phyloP scores from a whole-genome alignment of 768 basidiomycete genomes.

The Pisolithus microcarpus region DNA sequence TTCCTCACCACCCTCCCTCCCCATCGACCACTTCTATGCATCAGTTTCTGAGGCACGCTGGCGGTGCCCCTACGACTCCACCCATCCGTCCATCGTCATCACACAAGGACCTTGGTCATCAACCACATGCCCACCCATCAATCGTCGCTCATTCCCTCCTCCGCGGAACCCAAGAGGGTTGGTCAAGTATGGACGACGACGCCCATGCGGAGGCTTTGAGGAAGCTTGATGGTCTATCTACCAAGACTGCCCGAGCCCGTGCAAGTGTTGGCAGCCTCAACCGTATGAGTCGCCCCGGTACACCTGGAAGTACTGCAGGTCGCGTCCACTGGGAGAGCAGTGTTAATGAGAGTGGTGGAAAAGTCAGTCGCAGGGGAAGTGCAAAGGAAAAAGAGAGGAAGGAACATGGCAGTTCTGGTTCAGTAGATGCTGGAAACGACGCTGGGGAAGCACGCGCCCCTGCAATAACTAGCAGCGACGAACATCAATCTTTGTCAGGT shows the following conservation, averaged over 20 bases:
- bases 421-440: constrained; percentile 31
- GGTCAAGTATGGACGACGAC: constrained; percentile 82
- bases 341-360: constrained; percentile 29
- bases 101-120: constrained; percentile 35
- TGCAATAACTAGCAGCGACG: constrained; percentile 50
- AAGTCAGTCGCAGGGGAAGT: constrained; percentile 31
- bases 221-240: constrained; percentile 84
- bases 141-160: constrained; percentile 81
- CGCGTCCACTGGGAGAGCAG: constrained; percentile 72
- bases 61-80: constrained; percentile 33
- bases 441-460: constrained; percentile 35
- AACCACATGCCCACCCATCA: constrained; percentile 31
- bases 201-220: constrained; percentile 86
- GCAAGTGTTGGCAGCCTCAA: constrained; percentile 72
- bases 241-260: constrained; percentile 67
- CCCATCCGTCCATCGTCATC: constrained; percentile 29
- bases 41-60: constrained; percentile 62
- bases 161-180: constrained; percentile 83
- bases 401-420: constrained; percentile 32
- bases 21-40: constrained; percentile 88
- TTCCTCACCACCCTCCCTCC: constrained; percentile 83
- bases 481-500: constrained; percentile 38
- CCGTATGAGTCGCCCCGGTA: constrained; percentile 66
- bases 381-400: constrained; percentile 43
- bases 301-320: constrained; percentile 56